Evolutionary conservation across 2,329 filamentous ascomycete species (phyloP), one percentile per base, ranked within the genome.

Genomic region (Fusarium sp.): DNA sequence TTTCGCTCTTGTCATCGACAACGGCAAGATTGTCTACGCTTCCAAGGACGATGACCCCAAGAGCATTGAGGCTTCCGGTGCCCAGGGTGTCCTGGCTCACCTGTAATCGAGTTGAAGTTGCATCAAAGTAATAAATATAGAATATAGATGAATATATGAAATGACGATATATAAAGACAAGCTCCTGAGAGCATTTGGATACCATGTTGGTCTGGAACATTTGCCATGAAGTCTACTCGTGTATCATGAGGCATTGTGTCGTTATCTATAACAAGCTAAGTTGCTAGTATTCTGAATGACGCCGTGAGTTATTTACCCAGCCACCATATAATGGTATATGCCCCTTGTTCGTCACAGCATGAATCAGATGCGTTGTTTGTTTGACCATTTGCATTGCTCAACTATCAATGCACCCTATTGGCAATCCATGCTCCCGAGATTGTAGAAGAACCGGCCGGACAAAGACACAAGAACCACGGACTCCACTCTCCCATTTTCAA

Each of bases 1-100:
- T 66, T 96, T 92, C 82, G 93, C 91, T 73, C 86, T 97, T 78
- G 83, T 94, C 73, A 81, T 96, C 71, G 93, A 94, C 81, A 84
- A 96, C 78, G 93, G 93, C 79, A 95, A 92, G 84, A 86, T 97
- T 74, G 84, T 82, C 75, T 96, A 96, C 79, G 91, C 92, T 62
- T 91, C 91, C 80, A 89, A 87, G 74, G 93, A 96, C 82, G 78
- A 80, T 24, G 85, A 81, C 56, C 76, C 76, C 51, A 39, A 56
- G 38, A 80, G 79, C 71, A 82, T 83, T 54, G 80, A 80, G 59
- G 78, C 80, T 63, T 85, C 85, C 21, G 82, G 85, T 50, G 86
- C 84, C 55, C 83, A 87, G 62, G 83, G 80, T 58, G 82, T 88
- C 48, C 75, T 88, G 60, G 77, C 83, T 55, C 85, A 85, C 77